phyloP scores from a whole-genome alignment of 139 green algal genomes.

The Auxenochlorella pyrenoidosa region DNA sequence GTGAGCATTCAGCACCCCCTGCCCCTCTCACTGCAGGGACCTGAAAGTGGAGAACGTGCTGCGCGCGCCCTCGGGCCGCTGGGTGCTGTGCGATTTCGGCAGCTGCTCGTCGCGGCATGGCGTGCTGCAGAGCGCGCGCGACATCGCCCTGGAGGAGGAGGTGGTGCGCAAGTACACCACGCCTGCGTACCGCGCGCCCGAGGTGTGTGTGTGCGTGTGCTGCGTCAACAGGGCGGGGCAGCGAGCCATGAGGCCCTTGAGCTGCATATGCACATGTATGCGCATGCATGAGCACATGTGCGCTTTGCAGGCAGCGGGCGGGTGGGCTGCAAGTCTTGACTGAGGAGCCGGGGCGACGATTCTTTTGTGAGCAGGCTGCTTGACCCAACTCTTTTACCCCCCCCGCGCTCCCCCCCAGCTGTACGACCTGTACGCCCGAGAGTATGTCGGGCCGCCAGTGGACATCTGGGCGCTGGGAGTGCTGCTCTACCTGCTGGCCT shows the following conservation, averaged over 20 bases:
- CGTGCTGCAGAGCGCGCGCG: slow-evolving; percentile 41
- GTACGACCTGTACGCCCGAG: slow-evolving; percentile 83
- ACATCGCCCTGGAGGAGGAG: slow-evolving; percentile 86
- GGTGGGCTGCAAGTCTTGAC: no score
- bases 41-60: slow-evolving; percentile 97
- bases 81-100: slow-evolving; percentile 97
- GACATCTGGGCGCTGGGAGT: slow-evolving; percentile 92
- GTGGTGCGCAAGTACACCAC: slow-evolving; percentile 89
- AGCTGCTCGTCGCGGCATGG: slow-evolving; percentile 59
- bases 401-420: no score
- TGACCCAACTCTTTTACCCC: no score
- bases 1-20: neutral
- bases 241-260: no score
- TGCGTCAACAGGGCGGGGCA: no score
- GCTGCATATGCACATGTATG: no score
- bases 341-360: no score
- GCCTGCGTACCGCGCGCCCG: slow-evolving; percentile 92
- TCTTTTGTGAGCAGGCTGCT: no score
- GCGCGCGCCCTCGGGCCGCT: slow-evolving; percentile 69
- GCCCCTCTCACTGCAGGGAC: no score
- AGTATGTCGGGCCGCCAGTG: slow-evolving; percentile 81
- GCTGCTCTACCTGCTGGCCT: slow-evolving; percentile 85
- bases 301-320: no score
- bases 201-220: slow-evolving; percentile 74
- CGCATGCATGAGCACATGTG: no score